phyloP scores from a whole-genome alignment of 768 basidiomycete genomes.

The Tulasnella sp. region DNA sequence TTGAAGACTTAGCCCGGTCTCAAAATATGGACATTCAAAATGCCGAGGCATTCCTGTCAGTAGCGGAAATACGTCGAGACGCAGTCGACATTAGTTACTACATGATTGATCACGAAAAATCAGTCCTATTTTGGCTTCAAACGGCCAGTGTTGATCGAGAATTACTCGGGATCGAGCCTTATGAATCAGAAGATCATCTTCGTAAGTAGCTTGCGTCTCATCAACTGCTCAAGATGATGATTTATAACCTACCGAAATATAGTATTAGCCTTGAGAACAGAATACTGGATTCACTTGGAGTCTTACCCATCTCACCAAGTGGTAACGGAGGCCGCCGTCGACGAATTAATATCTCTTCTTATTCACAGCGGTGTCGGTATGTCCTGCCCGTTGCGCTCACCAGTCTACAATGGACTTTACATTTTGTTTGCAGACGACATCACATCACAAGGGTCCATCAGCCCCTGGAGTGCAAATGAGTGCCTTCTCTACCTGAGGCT shows the following conservation, averaged over 20 bases:
- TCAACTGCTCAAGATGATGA: neutral
- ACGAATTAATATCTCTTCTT: neutral
- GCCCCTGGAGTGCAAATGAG: neutral
- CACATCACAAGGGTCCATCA: neutral
- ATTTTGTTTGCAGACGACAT: neutral
- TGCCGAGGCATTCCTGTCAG: neutral
- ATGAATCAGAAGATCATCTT: neutral
- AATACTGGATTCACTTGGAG: neutral
- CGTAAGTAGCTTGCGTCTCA: neutral
- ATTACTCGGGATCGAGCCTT: neutral
- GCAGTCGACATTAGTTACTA: neutral
- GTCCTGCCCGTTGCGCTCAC: neutral
- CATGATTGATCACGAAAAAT: neutral
- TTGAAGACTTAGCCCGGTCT: neutral
- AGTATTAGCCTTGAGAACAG: neutral
- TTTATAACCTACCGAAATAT: neutral
- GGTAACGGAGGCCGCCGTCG: neutral
- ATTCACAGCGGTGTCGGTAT: neutral
- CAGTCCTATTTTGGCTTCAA: neutral
- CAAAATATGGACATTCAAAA: neutral
- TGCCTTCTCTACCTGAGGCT: neutral
- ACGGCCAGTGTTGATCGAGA: neutral
- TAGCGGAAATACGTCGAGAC: neutral
- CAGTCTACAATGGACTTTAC: neutral
- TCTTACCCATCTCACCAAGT: neutral